Evolutionary conservation across 108 stramenopile genomes (phyloP).

Genomic region (Pinguiococcus pyrenoidosus): DNA sequence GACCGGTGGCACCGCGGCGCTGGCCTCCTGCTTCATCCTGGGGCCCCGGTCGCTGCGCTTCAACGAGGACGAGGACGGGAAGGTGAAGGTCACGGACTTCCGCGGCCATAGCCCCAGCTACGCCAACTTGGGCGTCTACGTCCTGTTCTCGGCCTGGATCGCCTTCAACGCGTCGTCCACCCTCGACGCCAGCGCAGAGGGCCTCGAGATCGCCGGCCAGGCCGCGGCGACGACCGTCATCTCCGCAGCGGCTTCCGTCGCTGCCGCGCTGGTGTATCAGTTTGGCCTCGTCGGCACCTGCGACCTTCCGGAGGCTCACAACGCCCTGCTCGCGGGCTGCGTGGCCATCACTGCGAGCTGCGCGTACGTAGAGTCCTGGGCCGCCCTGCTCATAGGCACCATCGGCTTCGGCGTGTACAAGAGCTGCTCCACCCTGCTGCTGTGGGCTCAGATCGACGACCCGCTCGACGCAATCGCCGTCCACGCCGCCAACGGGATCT

Average conservation of each 20-base stretch:
- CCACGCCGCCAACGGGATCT: neutral
- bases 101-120: neutral
- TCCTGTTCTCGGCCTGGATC: conserved; percentile 12
- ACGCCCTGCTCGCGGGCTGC: neutral
- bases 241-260: neutral
- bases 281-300: conserved; percentile 10
- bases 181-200: neutral
- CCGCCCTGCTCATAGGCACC: neutral
- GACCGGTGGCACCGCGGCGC: neutral
- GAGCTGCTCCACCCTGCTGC: neutral
- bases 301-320: neutral
- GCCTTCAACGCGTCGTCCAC: conserved; percentile 16
- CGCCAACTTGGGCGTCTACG: neutral
- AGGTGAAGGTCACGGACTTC: neutral
- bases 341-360: neutral
- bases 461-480: neutral
- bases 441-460: neutral
- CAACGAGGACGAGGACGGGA: neutral
- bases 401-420: neutral
- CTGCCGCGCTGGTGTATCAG: neutral
- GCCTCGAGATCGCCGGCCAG: conserved; percentile 3
- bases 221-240: conserved; percentile 13
- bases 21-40: neutral
- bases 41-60: conserved; percentile 1
- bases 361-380: neutral